These are phyloP conservation scores for Kwoniella dejecticola DNA, from an alignment of 768 basidiomycete genomes.

Conservation along the genomic window DNA sequence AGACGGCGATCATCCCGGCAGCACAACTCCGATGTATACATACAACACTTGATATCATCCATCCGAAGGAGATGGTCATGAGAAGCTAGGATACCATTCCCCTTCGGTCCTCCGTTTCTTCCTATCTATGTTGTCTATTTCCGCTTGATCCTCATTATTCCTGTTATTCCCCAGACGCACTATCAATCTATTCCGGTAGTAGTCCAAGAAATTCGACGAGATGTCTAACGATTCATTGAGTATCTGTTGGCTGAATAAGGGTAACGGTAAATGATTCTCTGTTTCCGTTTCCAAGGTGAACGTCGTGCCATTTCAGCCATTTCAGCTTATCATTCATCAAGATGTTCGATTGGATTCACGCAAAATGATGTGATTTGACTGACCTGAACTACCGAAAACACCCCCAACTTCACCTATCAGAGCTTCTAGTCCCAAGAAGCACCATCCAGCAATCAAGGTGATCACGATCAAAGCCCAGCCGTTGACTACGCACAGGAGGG, in stretches of 20 bases:
- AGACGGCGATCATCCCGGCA: too few relatives aligned
- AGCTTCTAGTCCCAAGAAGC: slow-evolving; percentile 51
- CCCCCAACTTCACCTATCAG: slow-evolving; percentile 52
- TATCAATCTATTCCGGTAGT: slow-evolving; percentile 33
- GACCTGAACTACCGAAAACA: slow-evolving; percentile 50
- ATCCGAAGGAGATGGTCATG: too few relatives aligned
- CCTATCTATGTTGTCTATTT: slow-evolving; percentile 35
- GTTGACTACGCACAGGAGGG: slow-evolving; percentile 44
- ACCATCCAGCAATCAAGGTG: slow-evolving; percentile 52
- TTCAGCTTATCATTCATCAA: neutral
- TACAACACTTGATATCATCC: too few relatives aligned
- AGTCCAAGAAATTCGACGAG: slow-evolving; percentile 34
- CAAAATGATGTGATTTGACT: slow-evolving; percentile 11
- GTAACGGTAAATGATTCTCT: slow-evolving; percentile 52
- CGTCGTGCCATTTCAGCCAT: neutral
- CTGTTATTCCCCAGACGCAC: slow-evolving; percentile 29
- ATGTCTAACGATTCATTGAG: slow-evolving; percentile 43
- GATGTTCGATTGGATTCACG: neutral
- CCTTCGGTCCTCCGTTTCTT: slow-evolving; percentile 28
- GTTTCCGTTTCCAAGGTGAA: too few relatives aligned
- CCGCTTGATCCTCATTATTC: slow-evolving; percentile 26
- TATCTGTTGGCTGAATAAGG: slow-evolving; percentile 43
- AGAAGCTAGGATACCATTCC: slow-evolving; percentile 41
- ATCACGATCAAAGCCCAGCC: slow-evolving; percentile 40
- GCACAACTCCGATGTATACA: too few relatives aligned